Conservation (phyloP, 352 stramenopile genomes). For the Nothophytophthora sp. region DNA sequence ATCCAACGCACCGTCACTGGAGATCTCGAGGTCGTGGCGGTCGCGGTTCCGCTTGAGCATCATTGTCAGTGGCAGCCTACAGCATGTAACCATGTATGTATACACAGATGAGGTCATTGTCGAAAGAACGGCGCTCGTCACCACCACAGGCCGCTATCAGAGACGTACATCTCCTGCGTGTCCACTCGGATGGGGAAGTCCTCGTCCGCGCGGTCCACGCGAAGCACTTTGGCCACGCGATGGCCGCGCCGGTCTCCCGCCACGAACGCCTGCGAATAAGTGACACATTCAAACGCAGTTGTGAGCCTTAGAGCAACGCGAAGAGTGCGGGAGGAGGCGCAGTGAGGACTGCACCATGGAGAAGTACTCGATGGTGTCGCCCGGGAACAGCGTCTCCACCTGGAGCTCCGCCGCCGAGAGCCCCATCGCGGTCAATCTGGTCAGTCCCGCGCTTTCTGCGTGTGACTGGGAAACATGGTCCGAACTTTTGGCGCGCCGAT, state of each 20-base stretch:
- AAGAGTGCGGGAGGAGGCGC: not conserved
- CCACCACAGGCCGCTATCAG: too few relatives aligned
- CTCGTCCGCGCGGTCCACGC: slow-evolving; percentile 37
- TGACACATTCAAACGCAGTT: slow-evolving; percentile 1
- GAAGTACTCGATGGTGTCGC: slow-evolving; percentile 81
- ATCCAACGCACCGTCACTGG: slow-evolving; percentile 30
- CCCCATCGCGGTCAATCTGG: slow-evolving; percentile 17
- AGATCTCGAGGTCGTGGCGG: slow-evolving; percentile 51
- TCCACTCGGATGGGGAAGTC: slow-evolving; percentile 69
- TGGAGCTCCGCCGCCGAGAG: slow-evolving; percentile 60
- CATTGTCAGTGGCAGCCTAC: slow-evolving; percentile 61
- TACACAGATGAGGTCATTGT: too few relatives aligned
- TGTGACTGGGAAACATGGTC: slow-evolving; percentile 1
- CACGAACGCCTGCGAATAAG: slow-evolving; percentile 55
- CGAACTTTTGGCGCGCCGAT: slow-evolving; percentile 2
- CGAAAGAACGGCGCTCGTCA: too few relatives aligned
- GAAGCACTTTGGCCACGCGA: slow-evolving; percentile 60
- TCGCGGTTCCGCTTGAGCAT: slow-evolving; percentile 74
- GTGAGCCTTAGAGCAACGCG: slow-evolving; percentile 4
- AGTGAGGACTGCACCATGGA: slow-evolving; percentile 45
- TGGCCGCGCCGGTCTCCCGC: slow-evolving; percentile 68
- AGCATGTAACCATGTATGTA: too few relatives aligned
- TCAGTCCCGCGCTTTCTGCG: not conserved
- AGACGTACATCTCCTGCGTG: slow-evolving; percentile 72
- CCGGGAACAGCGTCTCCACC: slow-evolving; percentile 60